phyloP scores from a whole-genome alignment of 129 eudicot genomes.

The Saussurea involucrata region DNA sequence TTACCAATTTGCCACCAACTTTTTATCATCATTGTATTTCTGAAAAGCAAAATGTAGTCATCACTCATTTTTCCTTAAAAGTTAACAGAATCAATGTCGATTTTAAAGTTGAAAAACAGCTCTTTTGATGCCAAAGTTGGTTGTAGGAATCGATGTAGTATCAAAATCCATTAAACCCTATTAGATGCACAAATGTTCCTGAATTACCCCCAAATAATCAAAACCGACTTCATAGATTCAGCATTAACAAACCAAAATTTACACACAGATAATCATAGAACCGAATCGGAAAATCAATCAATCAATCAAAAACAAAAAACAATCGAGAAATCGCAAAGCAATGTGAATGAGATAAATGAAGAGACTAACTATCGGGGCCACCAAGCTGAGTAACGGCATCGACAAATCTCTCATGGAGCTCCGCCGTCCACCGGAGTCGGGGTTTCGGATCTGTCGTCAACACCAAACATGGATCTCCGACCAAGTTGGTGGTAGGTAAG shows the following conservation, averaged over 20 bases:
- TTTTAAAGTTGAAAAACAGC: neutral
- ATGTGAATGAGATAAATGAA: neutral
- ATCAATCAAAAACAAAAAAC: neutral
- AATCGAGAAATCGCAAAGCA: neutral
- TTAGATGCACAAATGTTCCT: neutral
- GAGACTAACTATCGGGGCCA: conserved; percentile 78
- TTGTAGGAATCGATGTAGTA: neutral
- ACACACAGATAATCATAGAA: neutral
- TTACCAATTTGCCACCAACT: conserved; percentile 1
- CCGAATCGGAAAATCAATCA: neutral
- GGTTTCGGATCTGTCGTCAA: conserved; percentile 88
- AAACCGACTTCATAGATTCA: neutral
- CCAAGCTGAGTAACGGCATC: conserved; percentile 97
- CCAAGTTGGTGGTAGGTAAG: conserved; percentile 39
- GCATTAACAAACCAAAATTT: neutral
- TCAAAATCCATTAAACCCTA: conserved; percentile 5
- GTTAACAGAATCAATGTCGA: neutral
- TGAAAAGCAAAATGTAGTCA: neutral
- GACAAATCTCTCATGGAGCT: conserved; percentile 90
- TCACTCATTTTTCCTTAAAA: conserved; percentile 7
- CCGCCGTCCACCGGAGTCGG: conserved; percentile 92
- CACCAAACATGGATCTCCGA: conserved; percentile 74
- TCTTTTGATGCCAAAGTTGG: neutral
- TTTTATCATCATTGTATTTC: neutral
- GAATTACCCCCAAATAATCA: conserved; percentile 12